Evolutionary conservation across 2,329 filamentous ascomycete species (phyloP).

Genomic region (Nemania sp.): DNA sequence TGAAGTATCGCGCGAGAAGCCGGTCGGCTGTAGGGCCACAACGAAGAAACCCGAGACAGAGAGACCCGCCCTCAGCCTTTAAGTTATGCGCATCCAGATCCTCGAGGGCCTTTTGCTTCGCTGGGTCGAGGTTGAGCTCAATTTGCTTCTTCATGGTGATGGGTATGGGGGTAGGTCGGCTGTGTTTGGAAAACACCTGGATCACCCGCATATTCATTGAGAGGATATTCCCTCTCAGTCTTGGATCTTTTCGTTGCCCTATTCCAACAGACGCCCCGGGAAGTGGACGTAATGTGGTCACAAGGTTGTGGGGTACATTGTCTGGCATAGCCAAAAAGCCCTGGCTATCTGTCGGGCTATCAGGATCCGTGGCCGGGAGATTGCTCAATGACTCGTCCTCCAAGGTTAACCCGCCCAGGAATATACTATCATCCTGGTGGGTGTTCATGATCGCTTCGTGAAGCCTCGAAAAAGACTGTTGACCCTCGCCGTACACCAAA

Average conservation of each 20-base stretch:
- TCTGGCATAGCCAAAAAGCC: constrained; percentile 11
- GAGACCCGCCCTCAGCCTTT: not conserved
- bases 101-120: not conserved
- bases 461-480: constrained; percentile 17
- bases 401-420: not conserved
- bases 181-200: not conserved
- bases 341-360: not conserved
- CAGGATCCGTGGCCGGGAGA: too few species aligned
- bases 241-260: not conserved
- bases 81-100: not conserved
- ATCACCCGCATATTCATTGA: constrained; percentile 11
- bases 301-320: not conserved
- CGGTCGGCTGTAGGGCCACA: not conserved
- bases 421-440: constrained; percentile 12
- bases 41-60: constrained; percentile 8
- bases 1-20: constrained; percentile 17
- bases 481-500: constrained; percentile 25
- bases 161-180: not conserved
- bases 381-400: not conserved
- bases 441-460: constrained; percentile 20
- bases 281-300: not conserved
- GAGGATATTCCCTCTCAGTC: not conserved
- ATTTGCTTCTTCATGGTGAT: constrained; percentile 9
- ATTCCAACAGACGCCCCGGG: not conserved
- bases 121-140: not conserved